Percentiles rank a stretch among this genome's conserved stretches.
Conservation (phyloP, 805 yeast genomes). For the Kregervanrija pseudodelftensis region DNA sequence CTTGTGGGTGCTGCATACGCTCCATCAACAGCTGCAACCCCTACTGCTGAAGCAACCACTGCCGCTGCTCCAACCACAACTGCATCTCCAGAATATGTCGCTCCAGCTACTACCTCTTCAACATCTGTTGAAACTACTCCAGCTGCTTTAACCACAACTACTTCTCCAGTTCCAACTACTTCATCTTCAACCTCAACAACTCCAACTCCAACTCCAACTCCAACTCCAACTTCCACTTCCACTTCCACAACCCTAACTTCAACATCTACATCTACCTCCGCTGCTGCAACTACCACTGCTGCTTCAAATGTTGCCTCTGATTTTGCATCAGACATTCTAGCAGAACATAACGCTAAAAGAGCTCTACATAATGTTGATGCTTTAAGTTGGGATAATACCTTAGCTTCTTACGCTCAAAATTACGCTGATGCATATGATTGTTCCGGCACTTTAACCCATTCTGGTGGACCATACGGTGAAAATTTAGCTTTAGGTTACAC, state of each 20-base stretch:
- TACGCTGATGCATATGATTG: conserved; percentile 52
- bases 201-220: conserved; percentile 13
- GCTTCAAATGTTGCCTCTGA: conserved; percentile 13
- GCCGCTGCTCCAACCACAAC: conserved; percentile 5
- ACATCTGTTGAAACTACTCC: conserved; percentile 9
- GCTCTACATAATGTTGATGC: conserved; percentile 43
- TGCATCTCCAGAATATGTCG: conserved; percentile 3
- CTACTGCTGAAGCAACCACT: background rate
- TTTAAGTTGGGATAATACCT: conserved; percentile 49
- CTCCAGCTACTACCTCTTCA: conserved; percentile 8
- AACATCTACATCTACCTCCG: conserved; percentile 10
- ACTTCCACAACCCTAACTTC: conserved; percentile 15
- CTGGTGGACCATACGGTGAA: conserved; percentile 66
- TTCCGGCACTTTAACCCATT: conserved; percentile 56
- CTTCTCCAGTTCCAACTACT: conserved; percentile 9
- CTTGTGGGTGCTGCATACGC: conserved; percentile 11
- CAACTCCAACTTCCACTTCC: conserved; percentile 13
- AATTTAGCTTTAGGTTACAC: conserved; percentile 67
- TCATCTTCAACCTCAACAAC: conserved; percentile 10
- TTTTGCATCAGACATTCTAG: conserved; percentile 35
- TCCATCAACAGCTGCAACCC: conserved; percentile 3
- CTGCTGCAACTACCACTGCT: conserved; percentile 15
- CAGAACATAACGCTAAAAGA: conserved; percentile 57
- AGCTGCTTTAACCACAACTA: conserved; percentile 10
- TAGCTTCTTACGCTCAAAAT: conserved; percentile 49